Evolutionary conservation across 805 yeast genomes (phyloP).

Genomic region (Teunomyces atbi): DNA sequence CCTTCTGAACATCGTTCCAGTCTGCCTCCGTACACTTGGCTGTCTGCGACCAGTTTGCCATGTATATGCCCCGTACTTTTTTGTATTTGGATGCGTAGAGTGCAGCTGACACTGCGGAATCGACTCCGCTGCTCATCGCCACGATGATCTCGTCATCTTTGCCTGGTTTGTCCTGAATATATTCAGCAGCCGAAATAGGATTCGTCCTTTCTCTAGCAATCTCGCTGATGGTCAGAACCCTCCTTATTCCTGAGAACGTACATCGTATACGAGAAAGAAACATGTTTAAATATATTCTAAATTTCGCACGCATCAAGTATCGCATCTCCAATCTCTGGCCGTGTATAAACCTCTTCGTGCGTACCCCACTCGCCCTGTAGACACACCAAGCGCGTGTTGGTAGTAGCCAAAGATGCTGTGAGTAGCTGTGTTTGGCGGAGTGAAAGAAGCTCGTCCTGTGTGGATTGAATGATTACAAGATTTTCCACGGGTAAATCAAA

Average conservation of each 20-base stretch:
- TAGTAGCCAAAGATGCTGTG: conserved; percentile 26
- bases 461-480: conserved; percentile 56
- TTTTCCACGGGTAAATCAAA: conserved; percentile 6
- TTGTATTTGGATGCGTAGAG: conserved; percentile 52
- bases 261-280: not conserved
- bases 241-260: not conserved
- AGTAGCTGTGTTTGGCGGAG: conserved; percentile 48
- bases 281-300: not conserved
- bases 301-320: not conserved
- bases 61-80: conserved; percentile 78
- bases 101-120: conserved; percentile 86
- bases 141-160: conserved; percentile 63
- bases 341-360: conserved; percentile 64
- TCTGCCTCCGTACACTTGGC: conserved; percentile 79
- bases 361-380: conserved; percentile 45
- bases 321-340: not conserved
- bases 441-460: conserved; percentile 63
- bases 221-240: conserved; percentile 1
- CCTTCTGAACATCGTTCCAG: conserved; percentile 77
- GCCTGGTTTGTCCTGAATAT: conserved; percentile 45
- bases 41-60: conserved; percentile 85
- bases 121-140: conserved; percentile 97
- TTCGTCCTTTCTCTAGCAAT: conserved; percentile 4
- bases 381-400: conserved; percentile 9
- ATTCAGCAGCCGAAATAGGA: conserved; percentile 7